Percentiles rank a stretch among this genome's conserved stretches.
Evolutionary conservation across 2,329 filamentous ascomycete genomes (phyloP).

Genomic region (Aspergillus hiratsukae): DNA sequence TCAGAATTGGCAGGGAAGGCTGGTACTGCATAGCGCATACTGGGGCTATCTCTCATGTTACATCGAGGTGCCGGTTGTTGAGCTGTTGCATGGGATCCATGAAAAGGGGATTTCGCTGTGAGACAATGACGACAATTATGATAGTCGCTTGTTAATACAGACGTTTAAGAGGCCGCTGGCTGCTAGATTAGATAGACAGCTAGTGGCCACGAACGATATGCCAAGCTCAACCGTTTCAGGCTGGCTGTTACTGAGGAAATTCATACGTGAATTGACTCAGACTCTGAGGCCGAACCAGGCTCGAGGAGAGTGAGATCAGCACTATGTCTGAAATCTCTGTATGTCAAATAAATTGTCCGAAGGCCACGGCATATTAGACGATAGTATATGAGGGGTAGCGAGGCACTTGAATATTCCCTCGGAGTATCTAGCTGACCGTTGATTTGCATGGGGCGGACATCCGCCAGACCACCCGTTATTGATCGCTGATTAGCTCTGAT

Average conservation of each 20-base stretch:
- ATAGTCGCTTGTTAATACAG: background rate
- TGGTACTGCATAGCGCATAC: too few species aligned
- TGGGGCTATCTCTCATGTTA: background rate
- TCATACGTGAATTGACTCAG: background rate
- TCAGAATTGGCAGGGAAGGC: too few species aligned
- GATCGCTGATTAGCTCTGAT: background rate
- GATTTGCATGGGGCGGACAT: background rate
- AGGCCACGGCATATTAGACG: background rate
- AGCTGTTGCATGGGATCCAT: background rate
- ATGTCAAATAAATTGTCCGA: background rate
- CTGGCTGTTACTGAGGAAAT: background rate
- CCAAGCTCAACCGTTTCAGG: background rate
- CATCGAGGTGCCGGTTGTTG: background rate
- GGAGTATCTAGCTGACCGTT: background rate
- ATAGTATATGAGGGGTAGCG: background rate
- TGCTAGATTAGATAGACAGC: background rate
- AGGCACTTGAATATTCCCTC: background rate
- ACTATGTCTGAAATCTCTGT: background rate
- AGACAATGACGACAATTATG: background rate
- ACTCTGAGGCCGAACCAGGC: background rate
- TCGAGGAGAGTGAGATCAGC: background rate
- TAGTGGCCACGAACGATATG: background rate
- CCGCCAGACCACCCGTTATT: background rate
- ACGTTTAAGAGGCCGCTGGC: too few species aligned
- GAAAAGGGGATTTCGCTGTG: background rate